Evolutionary conservation across 1,139 yeast species (phyloP).

Genomic region (Magnusiomyces tetraspermus): DNA sequence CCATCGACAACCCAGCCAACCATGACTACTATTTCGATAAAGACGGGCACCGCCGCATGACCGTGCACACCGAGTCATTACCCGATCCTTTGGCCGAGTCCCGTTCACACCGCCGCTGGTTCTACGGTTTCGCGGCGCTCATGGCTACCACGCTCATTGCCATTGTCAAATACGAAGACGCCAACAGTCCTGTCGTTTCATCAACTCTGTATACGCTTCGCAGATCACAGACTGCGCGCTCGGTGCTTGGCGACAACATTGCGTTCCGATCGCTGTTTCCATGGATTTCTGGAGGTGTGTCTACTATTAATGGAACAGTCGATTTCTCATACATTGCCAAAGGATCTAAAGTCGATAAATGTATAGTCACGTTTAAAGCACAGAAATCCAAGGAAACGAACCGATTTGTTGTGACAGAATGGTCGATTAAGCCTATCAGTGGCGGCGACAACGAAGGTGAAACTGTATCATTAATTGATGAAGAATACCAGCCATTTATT

Average conservation of each 20-base stretch:
- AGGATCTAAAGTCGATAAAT: slow-evolving; percentile 38
- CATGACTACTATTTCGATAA: slow-evolving; percentile 12
- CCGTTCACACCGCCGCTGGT: slow-evolving; percentile 43
- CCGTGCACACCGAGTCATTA: slow-evolving; percentile 32
- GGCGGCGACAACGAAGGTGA: slow-evolving; percentile 20
- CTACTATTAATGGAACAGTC: slow-evolving; percentile 72
- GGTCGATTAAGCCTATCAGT: slow-evolving; percentile 27
- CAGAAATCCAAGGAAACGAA: slow-evolving; percentile 24
- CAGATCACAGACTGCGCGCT: slow-evolving; percentile 60
- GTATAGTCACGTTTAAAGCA: slow-evolving; percentile 31
- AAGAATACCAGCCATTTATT: slow-evolving; percentile 31
- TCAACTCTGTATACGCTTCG: slow-evolving; percentile 83
- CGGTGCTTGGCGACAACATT: slow-evolving; percentile 63
- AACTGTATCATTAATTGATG: slow-evolving; percentile 27
- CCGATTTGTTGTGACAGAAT: slow-evolving; percentile 29
- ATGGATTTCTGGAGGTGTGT: slow-evolving; percentile 80
- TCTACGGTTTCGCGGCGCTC: slow-evolving; percentile 52
- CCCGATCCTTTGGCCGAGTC: slow-evolving; percentile 54
- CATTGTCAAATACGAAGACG: slow-evolving; percentile 85
- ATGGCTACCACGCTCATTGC: slow-evolving; percentile 58
- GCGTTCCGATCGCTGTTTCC: slow-evolving; percentile 65
- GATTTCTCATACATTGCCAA: slow-evolving; percentile 61
- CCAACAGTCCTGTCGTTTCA: slow-evolving; percentile 75
- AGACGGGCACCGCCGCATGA: slow-evolving; percentile 20
- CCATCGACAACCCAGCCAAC: slow-evolving; percentile 5